Conservation (phyloP, 805 yeast species). For the Ogataea ganodermae region DNA sequence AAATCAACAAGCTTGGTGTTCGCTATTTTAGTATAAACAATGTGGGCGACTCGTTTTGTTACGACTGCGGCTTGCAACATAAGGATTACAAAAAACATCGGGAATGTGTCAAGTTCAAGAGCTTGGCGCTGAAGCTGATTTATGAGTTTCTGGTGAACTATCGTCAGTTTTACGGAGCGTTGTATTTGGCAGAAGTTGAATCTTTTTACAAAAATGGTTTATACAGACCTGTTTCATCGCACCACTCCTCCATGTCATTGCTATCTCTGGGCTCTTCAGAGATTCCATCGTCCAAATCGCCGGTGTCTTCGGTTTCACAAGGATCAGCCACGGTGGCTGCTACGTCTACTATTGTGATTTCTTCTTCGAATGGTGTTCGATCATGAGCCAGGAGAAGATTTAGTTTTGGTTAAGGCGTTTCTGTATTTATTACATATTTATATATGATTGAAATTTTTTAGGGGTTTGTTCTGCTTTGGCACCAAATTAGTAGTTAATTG, state of each 20-base stretch:
- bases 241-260: conserved; percentile 17
- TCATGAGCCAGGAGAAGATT: background rate
- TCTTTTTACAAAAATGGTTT: conserved; percentile 32
- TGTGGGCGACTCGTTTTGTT: conserved; percentile 38
- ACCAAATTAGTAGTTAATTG: too few species aligned
- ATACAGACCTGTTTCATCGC: conserved; percentile 30
- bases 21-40: conserved; percentile 36
- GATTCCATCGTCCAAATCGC: background rate
- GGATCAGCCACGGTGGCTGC: conserved; percentile 6
- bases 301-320: background rate
- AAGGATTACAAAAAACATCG: conserved; percentile 34
- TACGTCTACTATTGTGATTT: conserved; percentile 4
- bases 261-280: conserved; percentile 2
- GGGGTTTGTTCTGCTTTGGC: too few species aligned
- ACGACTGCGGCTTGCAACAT: conserved; percentile 35
- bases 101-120: conserved; percentile 28
- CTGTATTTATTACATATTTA: background rate
- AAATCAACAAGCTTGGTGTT: conserved; percentile 30
- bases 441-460: background rate
- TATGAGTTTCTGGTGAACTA: conserved; percentile 38
- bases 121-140: conserved; percentile 30
- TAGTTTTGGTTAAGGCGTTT: background rate
- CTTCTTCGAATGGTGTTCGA: background rate
- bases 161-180: conserved; percentile 34
- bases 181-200: conserved; percentile 35